Conservation (phyloP, 1,139 yeast genomes). For the Sugiyamaella novakii region DNA sequence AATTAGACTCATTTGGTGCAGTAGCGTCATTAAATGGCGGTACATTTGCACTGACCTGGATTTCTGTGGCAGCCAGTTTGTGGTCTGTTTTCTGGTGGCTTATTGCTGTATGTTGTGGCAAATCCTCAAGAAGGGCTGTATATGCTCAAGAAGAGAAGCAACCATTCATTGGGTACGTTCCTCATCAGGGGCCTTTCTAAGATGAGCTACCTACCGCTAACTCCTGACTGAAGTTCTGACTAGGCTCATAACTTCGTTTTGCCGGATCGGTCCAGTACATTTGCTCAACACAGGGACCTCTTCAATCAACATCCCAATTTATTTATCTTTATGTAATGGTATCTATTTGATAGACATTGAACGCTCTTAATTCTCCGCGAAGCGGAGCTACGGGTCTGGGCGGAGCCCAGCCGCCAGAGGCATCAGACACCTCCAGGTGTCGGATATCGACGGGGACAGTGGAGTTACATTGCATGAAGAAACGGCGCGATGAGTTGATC, state of each 20-base stretch:
- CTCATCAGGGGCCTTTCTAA: slow-evolving; percentile 23
- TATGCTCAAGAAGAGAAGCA: slow-evolving; percentile 37
- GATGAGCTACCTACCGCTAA: neutral
- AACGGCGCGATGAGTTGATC: no score
- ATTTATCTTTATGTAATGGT: slow-evolving; percentile 6
- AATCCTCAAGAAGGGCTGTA: slow-evolving; percentile 32
- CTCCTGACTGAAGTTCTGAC: no score
- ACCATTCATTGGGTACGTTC: slow-evolving; percentile 37
- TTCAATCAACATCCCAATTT: no score
- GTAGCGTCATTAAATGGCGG: slow-evolving; percentile 43
- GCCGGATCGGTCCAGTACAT: no score
- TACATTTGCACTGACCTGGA: slow-evolving; percentile 51
- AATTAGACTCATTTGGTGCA: slow-evolving; percentile 44
- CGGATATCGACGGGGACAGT: no score
- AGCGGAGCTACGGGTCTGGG: no score
- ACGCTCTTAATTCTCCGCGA: no score
- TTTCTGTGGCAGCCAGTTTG: slow-evolving; percentile 46
- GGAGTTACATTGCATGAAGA: no score
- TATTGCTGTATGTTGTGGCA: slow-evolving; percentile 48
- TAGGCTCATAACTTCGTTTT: neutral
- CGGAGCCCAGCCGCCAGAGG: no score
- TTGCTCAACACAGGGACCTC: no score
- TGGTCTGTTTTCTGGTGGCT: slow-evolving; percentile 46
- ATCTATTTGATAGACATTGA: no score
- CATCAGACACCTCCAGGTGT: no score